Evolutionary conservation across 805 yeast species (phyloP).

Genomic region (Metschnikowia peoriensis): DNA sequence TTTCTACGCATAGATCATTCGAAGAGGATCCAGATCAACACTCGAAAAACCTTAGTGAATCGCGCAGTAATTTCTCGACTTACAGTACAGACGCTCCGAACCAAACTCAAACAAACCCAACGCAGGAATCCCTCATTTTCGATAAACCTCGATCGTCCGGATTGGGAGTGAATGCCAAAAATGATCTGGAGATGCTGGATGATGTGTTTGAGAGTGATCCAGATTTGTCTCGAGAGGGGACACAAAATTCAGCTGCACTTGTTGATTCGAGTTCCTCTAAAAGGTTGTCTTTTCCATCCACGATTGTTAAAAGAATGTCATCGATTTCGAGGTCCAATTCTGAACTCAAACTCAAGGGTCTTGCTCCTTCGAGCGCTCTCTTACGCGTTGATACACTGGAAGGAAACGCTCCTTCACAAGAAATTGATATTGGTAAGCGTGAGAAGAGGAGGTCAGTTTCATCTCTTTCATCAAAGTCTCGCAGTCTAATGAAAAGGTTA

Average conservation of each 20-base stretch:
- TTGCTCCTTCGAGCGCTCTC: slow-evolving; percentile 15
- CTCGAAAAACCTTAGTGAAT: not conserved
- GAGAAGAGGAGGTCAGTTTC: slow-evolving; percentile 24
- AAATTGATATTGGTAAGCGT: slow-evolving; percentile 9
- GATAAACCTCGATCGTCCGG: not conserved
- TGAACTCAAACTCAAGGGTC: slow-evolving; percentile 15
- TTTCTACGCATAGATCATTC: not conserved
- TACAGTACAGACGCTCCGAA: slow-evolving; percentile 5
- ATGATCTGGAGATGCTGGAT: not conserved
- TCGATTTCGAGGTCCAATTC: slow-evolving; percentile 18
- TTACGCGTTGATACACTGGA: slow-evolving; percentile 8
- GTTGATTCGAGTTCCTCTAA: not conserved
- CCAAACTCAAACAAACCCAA: not conserved
- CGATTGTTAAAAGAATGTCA: not conserved
- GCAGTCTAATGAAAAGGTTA: slow-evolving; percentile 32
- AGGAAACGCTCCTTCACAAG: slow-evolving; percentile 1
- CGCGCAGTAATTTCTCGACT: slow-evolving; percentile 5
- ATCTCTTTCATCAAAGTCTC: slow-evolving; percentile 28
- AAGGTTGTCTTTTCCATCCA: not conserved
- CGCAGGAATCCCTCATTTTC: slow-evolving; percentile 1
- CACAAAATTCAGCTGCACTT: not conserved
- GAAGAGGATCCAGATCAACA: not conserved
- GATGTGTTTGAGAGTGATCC: not conserved
- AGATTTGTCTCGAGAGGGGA: not conserved
- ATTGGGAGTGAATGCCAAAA: not conserved